A percentile compares a stretch with the other conserved stretches of the same genome.
phyloP scores from a whole-genome alignment of 257 asterid genomes.

The Fraxinus anomala region DNA sequence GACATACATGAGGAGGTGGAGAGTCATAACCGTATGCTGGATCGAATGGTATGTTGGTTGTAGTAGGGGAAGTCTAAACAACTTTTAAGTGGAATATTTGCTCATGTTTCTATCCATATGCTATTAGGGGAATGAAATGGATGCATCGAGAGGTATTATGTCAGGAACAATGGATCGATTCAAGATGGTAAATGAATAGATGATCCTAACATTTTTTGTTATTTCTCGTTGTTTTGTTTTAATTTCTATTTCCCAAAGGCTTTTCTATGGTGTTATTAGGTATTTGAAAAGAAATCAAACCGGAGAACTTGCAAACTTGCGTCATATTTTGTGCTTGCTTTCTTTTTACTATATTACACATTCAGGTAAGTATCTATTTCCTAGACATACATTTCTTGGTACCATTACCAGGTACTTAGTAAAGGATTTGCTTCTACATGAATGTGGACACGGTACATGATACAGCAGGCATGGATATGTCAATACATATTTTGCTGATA shows the following conservation, averaged over 20 bases:
- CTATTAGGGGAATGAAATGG: constrained; percentile 88
- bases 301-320: constrained; percentile 79
- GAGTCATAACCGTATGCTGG: constrained; percentile 81
- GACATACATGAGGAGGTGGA: constrained; percentile 95
- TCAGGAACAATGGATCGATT: constrained; percentile 92
- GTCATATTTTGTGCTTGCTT: constrained; percentile 60
- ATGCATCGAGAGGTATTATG: constrained; percentile 87
- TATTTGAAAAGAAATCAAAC: constrained; percentile 86
- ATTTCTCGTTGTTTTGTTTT: not conserved
- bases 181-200: constrained; percentile 59
- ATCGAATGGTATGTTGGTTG: constrained; percentile 58
- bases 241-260: constrained; percentile 25
- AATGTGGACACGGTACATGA: no score
- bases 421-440: constrained; percentile 1
- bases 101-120: constrained; percentile 11
- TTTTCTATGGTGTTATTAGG: constrained; percentile 49
- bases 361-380: constrained; percentile 59
- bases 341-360: constrained; percentile 60
- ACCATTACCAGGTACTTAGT: not conserved
- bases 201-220: constrained; percentile 8
- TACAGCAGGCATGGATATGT: not conserved
- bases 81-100: not conserved
- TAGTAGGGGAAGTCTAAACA: not conserved
- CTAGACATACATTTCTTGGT: constrained; percentile 18
- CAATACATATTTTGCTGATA: not conserved